Percentiles rank a stretch among this genome's conserved stretches.
phyloP scores from a whole-genome alignment of 2,329 filamentous ascomycete species.

The Escovopsis sp. region DNA sequence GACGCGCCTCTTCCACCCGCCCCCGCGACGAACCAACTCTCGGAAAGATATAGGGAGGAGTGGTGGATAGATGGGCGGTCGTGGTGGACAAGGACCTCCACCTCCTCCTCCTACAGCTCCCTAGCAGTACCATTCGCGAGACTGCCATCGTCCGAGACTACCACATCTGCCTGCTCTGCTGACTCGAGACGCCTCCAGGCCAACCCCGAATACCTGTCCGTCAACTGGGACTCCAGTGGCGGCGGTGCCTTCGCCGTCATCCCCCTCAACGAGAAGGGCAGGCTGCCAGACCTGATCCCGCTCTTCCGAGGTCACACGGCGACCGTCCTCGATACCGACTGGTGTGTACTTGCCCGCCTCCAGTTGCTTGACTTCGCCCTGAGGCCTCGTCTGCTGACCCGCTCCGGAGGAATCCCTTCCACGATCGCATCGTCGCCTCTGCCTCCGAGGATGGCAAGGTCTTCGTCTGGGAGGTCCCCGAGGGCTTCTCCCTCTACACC shows the following conservation, averaged over 20 bases:
- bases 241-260: constrained; percentile 96
- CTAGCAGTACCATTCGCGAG: too few relatives aligned
- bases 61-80: too few relatives aligned
- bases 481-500: constrained; percentile 69
- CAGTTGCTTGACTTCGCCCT: background rate
- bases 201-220: constrained; percentile 88
- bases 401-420: constrained; percentile 72
- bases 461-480: constrained; percentile 88
- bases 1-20: background rate
- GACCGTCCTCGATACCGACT: constrained; percentile 92
- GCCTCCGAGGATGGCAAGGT: constrained; percentile 95
- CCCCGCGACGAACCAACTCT: too few relatives aligned
- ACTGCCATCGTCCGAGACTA: too few relatives aligned
- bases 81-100: too few relatives aligned
- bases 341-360: constrained; percentile 34
- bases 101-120: too few relatives aligned
- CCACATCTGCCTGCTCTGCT: constrained; percentile 4
- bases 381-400: constrained; percentile 7
- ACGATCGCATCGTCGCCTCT: constrained; percentile 83
- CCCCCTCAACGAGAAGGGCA: constrained; percentile 75
- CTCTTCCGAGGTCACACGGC: constrained; percentile 94
- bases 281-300: constrained; percentile 81
- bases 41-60: too few relatives aligned
- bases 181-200: constrained; percentile 37
- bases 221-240: constrained; percentile 96